Evolutionary conservation across 2,329 filamentous ascomycete species (phyloP), one percentile per base, ranked within the genome.

Genomic region (Lasiodiplodia sp.): DNA sequence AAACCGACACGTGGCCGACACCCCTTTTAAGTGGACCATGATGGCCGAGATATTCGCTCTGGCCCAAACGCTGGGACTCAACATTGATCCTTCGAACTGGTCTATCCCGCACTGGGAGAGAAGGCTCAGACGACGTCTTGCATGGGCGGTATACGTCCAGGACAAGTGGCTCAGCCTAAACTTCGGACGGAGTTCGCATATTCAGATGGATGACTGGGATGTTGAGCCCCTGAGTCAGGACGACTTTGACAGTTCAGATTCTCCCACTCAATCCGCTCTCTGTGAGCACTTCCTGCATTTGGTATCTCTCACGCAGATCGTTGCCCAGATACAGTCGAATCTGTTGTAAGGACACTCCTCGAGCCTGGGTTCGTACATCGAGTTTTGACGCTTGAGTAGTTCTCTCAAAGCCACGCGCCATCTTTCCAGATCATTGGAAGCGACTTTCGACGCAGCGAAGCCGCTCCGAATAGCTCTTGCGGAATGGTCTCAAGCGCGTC

Each of bases 91-190:
- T 71, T 84, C 86, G 0, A 76, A 81, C 25, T 91, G 89, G 89
- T 83, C 85, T 16, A 86, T 91, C 52, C 88, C 88, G 1, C 77
- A 80, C 0, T 90, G 88, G 88, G 89, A 91, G 73, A 85, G 86
- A 67, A 86, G 88, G 0, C 79, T 91, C 23, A 81, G 89, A 14
- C 86, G 87, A 72, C 80, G 89, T n/a, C 78, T 91, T 0, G 88
- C 86, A 0, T 91, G 89, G 89, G 88, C 85, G 2, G 77, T 90
- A 0, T 91, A 85, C 70, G 87, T 89, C 82, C 88, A 91, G 73
- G 89, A 91, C 71, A 88, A 86, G 72, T 89, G 86, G 87, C 84
- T 85, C 1, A 83, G 85, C 2, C 80, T 88, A 51, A 84, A 87
- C 31, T 85, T 87, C 71, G 87, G 88, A 11, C 81, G 87, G 34